These are phyloP conservation scores for Proliferodiscus dingleyae DNA, from an alignment of 2,329 filamentous ascomycete species.

Conservation along the genomic window DNA sequence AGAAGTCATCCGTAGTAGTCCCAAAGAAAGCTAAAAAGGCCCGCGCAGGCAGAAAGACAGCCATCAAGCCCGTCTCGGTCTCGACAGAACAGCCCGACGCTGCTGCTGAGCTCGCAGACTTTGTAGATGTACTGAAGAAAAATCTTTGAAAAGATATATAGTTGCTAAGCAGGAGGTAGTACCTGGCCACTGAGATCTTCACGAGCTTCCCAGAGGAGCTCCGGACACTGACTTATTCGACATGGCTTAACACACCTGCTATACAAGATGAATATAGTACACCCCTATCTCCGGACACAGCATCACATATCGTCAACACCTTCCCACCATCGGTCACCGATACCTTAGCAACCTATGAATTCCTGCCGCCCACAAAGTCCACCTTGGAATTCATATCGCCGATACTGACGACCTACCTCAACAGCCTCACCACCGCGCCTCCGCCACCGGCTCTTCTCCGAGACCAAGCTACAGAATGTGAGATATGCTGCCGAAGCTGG, in stretches of 20 bases:
- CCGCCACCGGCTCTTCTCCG: constrained; percentile 58
- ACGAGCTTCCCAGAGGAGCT: constrained; percentile 56
- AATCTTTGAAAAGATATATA: neutral
- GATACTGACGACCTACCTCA: constrained; percentile 59
- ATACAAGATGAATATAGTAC: constrained; percentile 53
- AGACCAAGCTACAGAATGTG: constrained; percentile 52
- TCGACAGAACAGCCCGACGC: constrained; percentile 17
- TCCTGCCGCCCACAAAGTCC: constrained; percentile 44
- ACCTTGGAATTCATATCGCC: constrained; percentile 55
- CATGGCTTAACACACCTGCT: constrained; percentile 42
- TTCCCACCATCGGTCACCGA: constrained; percentile 56
- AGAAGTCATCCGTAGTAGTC: constrained; percentile 45
- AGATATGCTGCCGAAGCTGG: constrained; percentile 72
- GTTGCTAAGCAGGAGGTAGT: constrained; percentile 39
- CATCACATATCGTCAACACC: constrained; percentile 43
- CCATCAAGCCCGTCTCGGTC: constrained; percentile 17
- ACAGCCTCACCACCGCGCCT: constrained; percentile 52
- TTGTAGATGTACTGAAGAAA: constrained; percentile 43
- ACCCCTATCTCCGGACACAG: constrained; percentile 43
- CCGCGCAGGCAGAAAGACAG: constrained; percentile 16
- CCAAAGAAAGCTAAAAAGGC: constrained; percentile 40
- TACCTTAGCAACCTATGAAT: constrained; percentile 61
- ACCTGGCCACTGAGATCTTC: constrained; percentile 68
- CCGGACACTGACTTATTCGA: constrained; percentile 55
- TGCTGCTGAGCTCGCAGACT: constrained; percentile 67